A percentile compares a stretch with the other conserved stretches of the same genome.
Evolutionary conservation across 139 green algal species (phyloP).

Genomic region (Coccomyxa sp.): DNA sequence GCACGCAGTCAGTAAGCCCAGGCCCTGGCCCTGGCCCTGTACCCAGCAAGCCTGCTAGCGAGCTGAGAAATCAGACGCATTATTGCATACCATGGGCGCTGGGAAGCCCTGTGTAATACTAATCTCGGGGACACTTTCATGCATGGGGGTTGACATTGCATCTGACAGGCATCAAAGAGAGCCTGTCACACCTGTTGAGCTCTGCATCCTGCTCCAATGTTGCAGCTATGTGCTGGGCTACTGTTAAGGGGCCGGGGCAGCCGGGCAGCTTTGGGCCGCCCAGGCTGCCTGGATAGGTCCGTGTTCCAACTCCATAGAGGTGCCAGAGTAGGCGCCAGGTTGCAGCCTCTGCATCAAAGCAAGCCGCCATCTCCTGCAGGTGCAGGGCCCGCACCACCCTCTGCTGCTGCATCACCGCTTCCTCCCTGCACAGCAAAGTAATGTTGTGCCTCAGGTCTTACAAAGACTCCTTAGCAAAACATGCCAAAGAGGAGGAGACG

Average conservation of each 20-base stretch:
- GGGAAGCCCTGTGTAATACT: too few relatives aligned
- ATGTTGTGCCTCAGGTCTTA: background rate
- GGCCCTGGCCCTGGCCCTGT: background rate
- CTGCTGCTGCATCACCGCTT: constrained; percentile 43
- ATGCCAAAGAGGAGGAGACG: too few relatives aligned
- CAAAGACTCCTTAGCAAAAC: background rate
- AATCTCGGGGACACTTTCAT: too few relatives aligned
- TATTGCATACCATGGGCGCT: background rate
- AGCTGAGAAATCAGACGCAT: background rate
- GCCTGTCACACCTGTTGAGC: constrained; percentile 8
- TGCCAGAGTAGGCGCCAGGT: constrained; percentile 10
- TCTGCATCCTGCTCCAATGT: background rate
- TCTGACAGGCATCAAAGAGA: background rate
- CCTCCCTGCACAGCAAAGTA: constrained; percentile 27
- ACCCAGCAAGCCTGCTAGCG: background rate
- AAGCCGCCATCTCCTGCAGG: constrained; percentile 37
- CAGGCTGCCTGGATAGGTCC: background rate
- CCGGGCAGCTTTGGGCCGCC: constrained; percentile 60
- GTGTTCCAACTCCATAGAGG: background rate
- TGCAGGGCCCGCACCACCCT: constrained; percentile 45
- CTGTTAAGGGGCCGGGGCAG: constrained; percentile 57
- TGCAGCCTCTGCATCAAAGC: constrained; percentile 30
- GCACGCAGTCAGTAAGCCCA: background rate
- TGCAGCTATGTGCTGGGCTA: constrained; percentile 6
- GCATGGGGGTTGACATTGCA: background rate